Percentiles rank a stretch among this genome's conserved stretches.
These are phyloP conservation scores for Pilaira anomala DNA, from an alignment of 192 early-diverging fungal species.

Conservation along the genomic window DNA sequence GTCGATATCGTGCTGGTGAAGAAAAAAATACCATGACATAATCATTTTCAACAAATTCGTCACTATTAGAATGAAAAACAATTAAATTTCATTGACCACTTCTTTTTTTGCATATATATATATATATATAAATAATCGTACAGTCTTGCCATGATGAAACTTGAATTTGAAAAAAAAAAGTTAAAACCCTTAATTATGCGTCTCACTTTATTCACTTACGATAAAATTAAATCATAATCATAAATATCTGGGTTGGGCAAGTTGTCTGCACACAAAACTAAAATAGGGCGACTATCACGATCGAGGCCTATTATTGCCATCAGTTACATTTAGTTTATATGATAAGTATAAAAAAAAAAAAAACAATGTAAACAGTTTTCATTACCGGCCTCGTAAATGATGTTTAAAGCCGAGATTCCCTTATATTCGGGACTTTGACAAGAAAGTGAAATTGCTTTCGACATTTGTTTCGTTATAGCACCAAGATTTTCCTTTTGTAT, in stretches of 20 bases:
- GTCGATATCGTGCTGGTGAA: slow-evolving; percentile 71
- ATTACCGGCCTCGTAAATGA: slow-evolving; percentile 40
- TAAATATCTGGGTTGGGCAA: slow-evolving; percentile 81
- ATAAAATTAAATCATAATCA: slow-evolving; percentile 82
- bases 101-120: no score
- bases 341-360: neutral
- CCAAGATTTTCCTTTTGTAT: no score
- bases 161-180: slow-evolving; percentile 1
- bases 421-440: slow-evolving; percentile 45
- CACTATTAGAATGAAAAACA: slow-evolving; percentile 56
- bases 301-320: slow-evolving; percentile 67
- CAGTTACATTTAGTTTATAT: neutral
- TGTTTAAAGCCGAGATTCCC: slow-evolving; percentile 33
- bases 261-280: slow-evolving; percentile 79
- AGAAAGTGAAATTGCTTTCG: slow-evolving; percentile 33
- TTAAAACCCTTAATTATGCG: neutral
- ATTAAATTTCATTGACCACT: slow-evolving; percentile 6
- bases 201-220: slow-evolving; percentile 39
- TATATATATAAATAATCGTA: slow-evolving; percentile 20
- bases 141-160: slow-evolving; percentile 36
- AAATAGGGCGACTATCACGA: slow-evolving; percentile 75
- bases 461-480: neutral
- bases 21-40: slow-evolving; percentile 89
- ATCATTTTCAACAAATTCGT: slow-evolving; percentile 86
- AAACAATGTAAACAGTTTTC: no score